A percentile compares a stretch with the other conserved stretches of the same genome.
phyloP scores from a whole-genome alignment of 129 eudicot genomes.

The Lactuca sativa region DNA sequence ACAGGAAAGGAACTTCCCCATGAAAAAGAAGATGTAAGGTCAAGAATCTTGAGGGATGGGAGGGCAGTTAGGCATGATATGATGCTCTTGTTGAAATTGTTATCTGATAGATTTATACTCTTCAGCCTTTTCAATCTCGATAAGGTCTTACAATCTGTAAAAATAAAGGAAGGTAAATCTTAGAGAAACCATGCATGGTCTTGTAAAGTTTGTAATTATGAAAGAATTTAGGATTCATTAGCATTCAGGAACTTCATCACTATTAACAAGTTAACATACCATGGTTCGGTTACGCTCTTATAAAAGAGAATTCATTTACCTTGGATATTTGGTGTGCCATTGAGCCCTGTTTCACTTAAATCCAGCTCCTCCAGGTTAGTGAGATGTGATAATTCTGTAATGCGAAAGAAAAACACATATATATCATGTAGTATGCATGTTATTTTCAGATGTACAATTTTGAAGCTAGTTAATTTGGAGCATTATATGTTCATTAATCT shows the following conservation, averaged over 20 bases:
- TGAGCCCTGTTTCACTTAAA: background rate
- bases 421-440: background rate
- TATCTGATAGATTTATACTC: background rate
- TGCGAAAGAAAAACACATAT: background rate
- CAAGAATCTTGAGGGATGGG: slow-evolving; percentile 8
- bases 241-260: background rate
- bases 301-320: background rate
- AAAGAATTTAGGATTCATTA: background rate
- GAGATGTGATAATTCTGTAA: background rate
- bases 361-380: slow-evolving; percentile 4
- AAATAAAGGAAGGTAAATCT: background rate
- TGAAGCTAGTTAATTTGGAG: too few relatives aligned
- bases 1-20: slow-evolving; percentile 6
- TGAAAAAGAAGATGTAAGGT: background rate
- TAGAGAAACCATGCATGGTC: background rate
- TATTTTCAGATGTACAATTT: background rate
- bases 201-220: too few relatives aligned
- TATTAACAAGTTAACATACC: background rate
- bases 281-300: background rate
- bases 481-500: too few relatives aligned
- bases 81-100: background rate
- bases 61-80: slow-evolving; percentile 6
- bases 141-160: background rate
- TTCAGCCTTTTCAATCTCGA: background rate
- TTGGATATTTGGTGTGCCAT: background rate